Base-by-base conservation (phyloP, 441 rosid genomes). In the Populus hybrid region DNA sequence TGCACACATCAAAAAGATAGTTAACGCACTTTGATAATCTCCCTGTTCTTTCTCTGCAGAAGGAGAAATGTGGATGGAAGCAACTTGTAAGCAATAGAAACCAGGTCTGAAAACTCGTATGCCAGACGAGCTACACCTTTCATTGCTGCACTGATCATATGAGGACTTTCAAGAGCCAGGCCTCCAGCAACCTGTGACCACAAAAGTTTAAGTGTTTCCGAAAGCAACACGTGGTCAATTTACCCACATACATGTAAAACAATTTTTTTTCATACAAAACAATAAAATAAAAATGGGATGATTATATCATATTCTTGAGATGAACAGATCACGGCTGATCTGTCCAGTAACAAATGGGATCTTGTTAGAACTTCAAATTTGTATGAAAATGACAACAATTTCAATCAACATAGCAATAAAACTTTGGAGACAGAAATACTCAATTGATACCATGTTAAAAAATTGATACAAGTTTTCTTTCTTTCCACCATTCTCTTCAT, bases 81-180 rank as follows among this genome's bases (percentile, higher is more conserved):
- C 79, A 96, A 81, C 84, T 85, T 87, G 88, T 84, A 94, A 32
- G 94, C 95, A 77, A 85, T 86, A 80, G 96, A 86, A 78, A 96
- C 80, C 79, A 96, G 98, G 75, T 94, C 99, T 32, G 98, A 87
- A 69, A 96, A 96, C 86, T 96, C 99, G 67, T 96, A 92, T 53
- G 97, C 91, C 84, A 94, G 82, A 78, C 98, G 97, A 79, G 99
- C 97, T 79, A 96, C 83, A 81, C 98, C 99, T 88, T 91, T 96
- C 65, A 90, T 89, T 14, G 98, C 98, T 80, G 98, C 98, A 89
- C 98, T 96, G 81, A 96, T 89, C 98, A 94, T 90, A 83, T 94
- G 96, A 75, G 99, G 98, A 84, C 90, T 87, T 84, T 94, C 96
- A 79, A 97, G 94, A 69, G 97, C 98, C 87, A 96, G 76, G 71